Conservation (phyloP, 805 yeast species). For the Alloascoidea africana region DNA sequence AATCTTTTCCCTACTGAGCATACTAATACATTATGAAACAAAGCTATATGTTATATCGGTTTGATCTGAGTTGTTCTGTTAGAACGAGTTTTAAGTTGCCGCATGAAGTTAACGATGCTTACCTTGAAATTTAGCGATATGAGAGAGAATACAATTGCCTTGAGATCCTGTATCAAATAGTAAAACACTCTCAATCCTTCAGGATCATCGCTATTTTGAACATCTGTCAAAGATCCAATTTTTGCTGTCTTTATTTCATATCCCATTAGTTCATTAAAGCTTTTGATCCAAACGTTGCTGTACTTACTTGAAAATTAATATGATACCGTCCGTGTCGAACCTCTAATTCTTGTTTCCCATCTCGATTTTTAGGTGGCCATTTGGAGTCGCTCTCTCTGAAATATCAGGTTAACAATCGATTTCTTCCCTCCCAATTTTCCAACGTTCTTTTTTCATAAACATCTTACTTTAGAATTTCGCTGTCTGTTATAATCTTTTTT, state of each 20-base stretch:
- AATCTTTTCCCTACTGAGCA: too few species aligned
- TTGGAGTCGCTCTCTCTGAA: slow-evolving; percentile 20
- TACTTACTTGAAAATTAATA: slow-evolving; percentile 17
- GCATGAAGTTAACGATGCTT: too few species aligned
- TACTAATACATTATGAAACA: too few species aligned
- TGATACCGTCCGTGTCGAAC: slow-evolving; percentile 21
- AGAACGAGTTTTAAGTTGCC: too few species aligned
- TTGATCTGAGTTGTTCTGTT: too few species aligned
- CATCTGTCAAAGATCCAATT: slow-evolving; percentile 24
- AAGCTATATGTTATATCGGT: background rate
- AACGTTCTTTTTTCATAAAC: too few species aligned
- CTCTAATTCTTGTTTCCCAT: slow-evolving; percentile 27
- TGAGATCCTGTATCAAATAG: slow-evolving; percentile 26
- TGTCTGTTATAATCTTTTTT: slow-evolving; percentile 19
- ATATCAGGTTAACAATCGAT: too few species aligned
- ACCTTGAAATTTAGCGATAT: slow-evolving; percentile 27
- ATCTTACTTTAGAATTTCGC: slow-evolving; percentile 23
- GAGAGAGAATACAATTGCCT: slow-evolving; percentile 26
- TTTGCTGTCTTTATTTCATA: slow-evolving; percentile 16
- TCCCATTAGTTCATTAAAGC: too few species aligned
- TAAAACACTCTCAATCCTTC: slow-evolving; percentile 29
- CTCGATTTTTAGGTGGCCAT: slow-evolving; percentile 26
- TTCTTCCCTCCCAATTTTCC: too few species aligned
- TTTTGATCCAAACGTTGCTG: too few species aligned
- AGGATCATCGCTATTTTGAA: slow-evolving; percentile 23